Evolutionary conservation across 2,329 filamentous ascomycete genomes (phyloP), one percentile per base, ranked within the genome.

Genomic region (Whalleya microplaca): DNA sequence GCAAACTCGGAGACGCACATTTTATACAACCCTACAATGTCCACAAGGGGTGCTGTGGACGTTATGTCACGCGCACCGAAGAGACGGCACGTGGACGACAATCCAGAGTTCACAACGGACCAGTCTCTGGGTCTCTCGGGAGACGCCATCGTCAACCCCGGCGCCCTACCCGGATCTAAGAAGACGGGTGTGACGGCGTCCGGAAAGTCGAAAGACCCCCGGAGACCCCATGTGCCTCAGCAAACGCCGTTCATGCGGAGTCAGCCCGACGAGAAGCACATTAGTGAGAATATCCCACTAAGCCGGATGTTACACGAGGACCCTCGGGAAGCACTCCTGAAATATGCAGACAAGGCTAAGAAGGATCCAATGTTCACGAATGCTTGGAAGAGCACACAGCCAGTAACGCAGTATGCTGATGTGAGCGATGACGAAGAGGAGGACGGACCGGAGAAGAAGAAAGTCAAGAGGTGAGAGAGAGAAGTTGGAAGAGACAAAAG

Each of bases 241-340:
- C 84, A 89, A 52, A 98, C 95, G 9, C 95, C 95, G 0, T 98
- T 98, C 71, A 89, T 91, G 66, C 95, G 96, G 74, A 90, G 83
- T 58, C 90, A 95, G 68, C 93, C 94, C 0, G 93, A 98, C 72
- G 90, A 94, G 72, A 89, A 89, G 68, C 91, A 96, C 71, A 91
- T 99, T 59, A 88, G 88, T 66, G 86, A 94, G 70, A 91, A 90
- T 63, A 96, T 98, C 51, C 92, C 93, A 23, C 82, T 98, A 12
- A 94, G 92, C 61, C 88, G 86, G 61, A 96, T 99, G 91, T 82
- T 96, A 46, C 93, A 99, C 73, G 95, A 99, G 73, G 95, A 99
- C 77, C 95, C 95, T 0, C 82, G 95, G 62, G 95, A 96, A 75
- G 95, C 95, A 45, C 77, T 99, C 69, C 77, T 99, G 58, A 97